Base-by-base conservation (phyloP, 2,329 filamentous ascomycete species). In the Pyrenochaeta sp. region DNA sequence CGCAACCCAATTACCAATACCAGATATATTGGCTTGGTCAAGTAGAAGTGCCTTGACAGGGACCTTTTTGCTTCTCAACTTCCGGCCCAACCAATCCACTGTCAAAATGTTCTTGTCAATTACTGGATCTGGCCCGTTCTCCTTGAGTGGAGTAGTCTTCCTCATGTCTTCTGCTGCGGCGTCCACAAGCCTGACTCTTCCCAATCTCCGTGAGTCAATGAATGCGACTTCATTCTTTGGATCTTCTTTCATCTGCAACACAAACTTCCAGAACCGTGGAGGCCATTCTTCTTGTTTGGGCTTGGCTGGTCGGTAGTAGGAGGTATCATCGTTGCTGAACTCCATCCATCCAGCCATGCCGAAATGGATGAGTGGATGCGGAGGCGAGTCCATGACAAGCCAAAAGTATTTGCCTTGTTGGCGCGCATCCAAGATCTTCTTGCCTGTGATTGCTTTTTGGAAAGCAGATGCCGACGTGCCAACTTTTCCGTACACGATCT, bases 401-500 rank as follows among this genome's bases (percentile, higher is more conserved):
- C 94, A 99, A 70, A 99, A 97, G 67, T 97, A 97, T 80, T 97
- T 99, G 7, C 94, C 94, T 68, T 96, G 94, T 47, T 88, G 90
- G 3, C 88, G 89, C 3, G 88, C 89, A 40, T 79, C 81, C 27
- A 81, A 60, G 21, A 88, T 84, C 63, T 84, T 90, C 63, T 88
- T 93, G 4, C 90, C 90, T 3, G 80, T 80, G 63, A 96, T 77
- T 1, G 87, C 85, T 41, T 83, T 80, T 58, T 89, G 78, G 51
- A 99, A 91, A 20, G 86, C 87, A 0, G 82, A 71, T 1, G 87
- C 89, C 13, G 82, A 89, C 0, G 89, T 95, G 20, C 92, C 91
- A 14, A 85, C 91, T 72, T 97, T 96, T 58, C 92, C 91, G 71
- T 92, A 99, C 5, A 99, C 81, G 65, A 88, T 93, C 58, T 66